These are phyloP conservation scores for Alternaria viburni DNA, from an alignment of 2,329 filamentous ascomycete genomes.

Conservation along the genomic window DNA sequence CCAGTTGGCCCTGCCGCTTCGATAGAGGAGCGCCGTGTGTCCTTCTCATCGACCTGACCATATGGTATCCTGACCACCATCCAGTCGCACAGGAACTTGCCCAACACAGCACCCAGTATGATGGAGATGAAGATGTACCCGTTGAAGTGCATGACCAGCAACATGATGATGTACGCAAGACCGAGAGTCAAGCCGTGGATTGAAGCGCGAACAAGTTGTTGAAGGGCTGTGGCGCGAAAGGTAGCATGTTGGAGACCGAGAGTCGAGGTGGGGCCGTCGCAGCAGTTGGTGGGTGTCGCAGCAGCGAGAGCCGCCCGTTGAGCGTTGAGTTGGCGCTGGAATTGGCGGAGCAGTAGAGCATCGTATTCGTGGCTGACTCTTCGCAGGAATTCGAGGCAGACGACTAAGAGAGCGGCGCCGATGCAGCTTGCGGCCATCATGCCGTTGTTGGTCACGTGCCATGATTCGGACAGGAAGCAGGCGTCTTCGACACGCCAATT, in stretches of 20 bases:
- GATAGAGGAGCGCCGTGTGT: slow-evolving; percentile 26
- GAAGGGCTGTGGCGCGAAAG: slow-evolving; percentile 63
- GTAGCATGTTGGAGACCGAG: slow-evolving; percentile 35
- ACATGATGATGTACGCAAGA: slow-evolving; percentile 80
- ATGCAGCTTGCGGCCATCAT: slow-evolving; percentile 84
- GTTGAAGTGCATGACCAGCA: slow-evolving; percentile 70
- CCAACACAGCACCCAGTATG: slow-evolving; percentile 76
- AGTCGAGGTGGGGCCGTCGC: slow-evolving; percentile 28
- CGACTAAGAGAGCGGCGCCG: slow-evolving; percentile 75
- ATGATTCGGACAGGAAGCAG: slow-evolving; percentile 72
- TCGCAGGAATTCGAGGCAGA: slow-evolving; percentile 74
- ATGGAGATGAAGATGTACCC: slow-evolving; percentile 82
- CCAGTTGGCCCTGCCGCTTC: slow-evolving; percentile 37
- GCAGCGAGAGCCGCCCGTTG: slow-evolving; percentile 29
- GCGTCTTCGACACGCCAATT: slow-evolving; percentile 77
- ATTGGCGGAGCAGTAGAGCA: slow-evolving; percentile 65
- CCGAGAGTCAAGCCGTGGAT: slow-evolving; percentile 75
- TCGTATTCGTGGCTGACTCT: slow-evolving; percentile 76
- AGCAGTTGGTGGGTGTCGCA: slow-evolving; percentile 29
- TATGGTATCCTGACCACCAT: slow-evolving; percentile 42
- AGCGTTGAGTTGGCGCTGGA: slow-evolving; percentile 45
- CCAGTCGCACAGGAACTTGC: slow-evolving; percentile 77
- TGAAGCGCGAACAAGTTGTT: slow-evolving; percentile 71
- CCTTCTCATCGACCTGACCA: slow-evolving; percentile 29
- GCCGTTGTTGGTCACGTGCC: slow-evolving; percentile 71